Percentiles rank a stretch among this genome's conserved stretches.
Conservation (phyloP, 192 early-diverging fungal species). For the Rhizophagus clarus region DNA sequence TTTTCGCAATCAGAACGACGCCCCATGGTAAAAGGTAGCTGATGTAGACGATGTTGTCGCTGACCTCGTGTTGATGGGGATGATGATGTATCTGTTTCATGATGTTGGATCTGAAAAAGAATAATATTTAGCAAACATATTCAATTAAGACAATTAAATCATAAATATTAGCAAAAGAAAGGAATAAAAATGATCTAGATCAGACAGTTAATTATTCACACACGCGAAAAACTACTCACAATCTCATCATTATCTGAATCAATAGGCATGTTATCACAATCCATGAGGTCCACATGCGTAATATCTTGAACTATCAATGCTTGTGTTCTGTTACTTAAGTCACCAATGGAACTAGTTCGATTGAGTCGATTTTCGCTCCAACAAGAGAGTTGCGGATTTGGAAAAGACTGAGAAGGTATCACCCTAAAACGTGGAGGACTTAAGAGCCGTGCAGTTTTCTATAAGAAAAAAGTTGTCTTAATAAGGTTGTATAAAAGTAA, state of each 20-base stretch:
- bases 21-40: slow-evolving; percentile 37
- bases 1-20: slow-evolving; percentile 46
- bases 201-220: background rate
- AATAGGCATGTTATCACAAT: slow-evolving; percentile 6
- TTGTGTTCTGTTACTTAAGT: background rate
- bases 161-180: background rate
- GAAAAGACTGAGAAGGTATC: too few relatives aligned
- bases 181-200: background rate
- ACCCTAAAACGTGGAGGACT: slow-evolving; percentile 8
- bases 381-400: background rate
- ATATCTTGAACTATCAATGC: background rate
- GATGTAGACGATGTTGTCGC: background rate
- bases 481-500: background rate
- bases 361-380: background rate
- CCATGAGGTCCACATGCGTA: background rate
- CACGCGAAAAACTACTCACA: background rate
- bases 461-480: background rate
- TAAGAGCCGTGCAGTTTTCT: slow-evolving; percentile 17
- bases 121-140: background rate
- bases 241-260: background rate
- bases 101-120: background rate
- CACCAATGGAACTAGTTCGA: background rate
- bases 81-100: background rate
- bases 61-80: background rate
- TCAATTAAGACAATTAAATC: background rate